Percentiles rank a stretch among this genome's conserved stretches.
phyloP scores from a whole-genome alignment of 2,329 filamentous ascomycete species.

The Botrytis elliptica region DNA sequence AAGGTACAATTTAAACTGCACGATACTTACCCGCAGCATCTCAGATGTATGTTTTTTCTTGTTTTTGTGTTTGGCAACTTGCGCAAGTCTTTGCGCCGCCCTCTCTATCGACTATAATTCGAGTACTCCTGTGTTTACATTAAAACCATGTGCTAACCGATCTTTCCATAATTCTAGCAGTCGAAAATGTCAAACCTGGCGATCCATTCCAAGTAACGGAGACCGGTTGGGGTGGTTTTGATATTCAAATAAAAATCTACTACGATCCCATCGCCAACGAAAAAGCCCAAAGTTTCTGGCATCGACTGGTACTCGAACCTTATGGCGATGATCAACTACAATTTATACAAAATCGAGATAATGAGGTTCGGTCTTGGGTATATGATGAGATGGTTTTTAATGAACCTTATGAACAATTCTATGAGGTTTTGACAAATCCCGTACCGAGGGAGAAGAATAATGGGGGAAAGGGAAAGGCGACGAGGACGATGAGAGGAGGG shows the following conservation, averaged over 20 bases:
- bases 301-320: constrained; percentile 86
- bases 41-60: constrained; percentile 60
- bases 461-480: constrained; percentile 60
- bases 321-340: constrained; percentile 76
- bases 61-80: not conserved
- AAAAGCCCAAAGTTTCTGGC: constrained; percentile 94
- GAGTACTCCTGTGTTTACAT: not conserved
- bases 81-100: not conserved
- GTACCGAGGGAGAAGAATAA: constrained; percentile 45
- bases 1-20: constrained; percentile 98
- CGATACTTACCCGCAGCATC: constrained; percentile 90
- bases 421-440: constrained; percentile 76
- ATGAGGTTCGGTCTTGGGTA: constrained; percentile 72
- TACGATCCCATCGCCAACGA: constrained; percentile 85
- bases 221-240: constrained; percentile 98
- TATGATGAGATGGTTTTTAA: constrained; percentile 98
- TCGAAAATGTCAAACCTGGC: constrained; percentile 65
- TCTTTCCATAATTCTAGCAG: constrained; percentile 44
- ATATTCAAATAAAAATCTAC: constrained; percentile 92
- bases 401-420: constrained; percentile 91
- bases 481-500: constrained; percentile 43
- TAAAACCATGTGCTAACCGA: not conserved
- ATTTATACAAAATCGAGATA: constrained; percentile 55
- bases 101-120: accelerated
- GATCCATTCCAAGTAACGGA: constrained; percentile 80